phyloP scores from a whole-genome alignment of 225 moss, liverwort and hornwort genomes.

The Pseudisothecium myosuroides region DNA sequence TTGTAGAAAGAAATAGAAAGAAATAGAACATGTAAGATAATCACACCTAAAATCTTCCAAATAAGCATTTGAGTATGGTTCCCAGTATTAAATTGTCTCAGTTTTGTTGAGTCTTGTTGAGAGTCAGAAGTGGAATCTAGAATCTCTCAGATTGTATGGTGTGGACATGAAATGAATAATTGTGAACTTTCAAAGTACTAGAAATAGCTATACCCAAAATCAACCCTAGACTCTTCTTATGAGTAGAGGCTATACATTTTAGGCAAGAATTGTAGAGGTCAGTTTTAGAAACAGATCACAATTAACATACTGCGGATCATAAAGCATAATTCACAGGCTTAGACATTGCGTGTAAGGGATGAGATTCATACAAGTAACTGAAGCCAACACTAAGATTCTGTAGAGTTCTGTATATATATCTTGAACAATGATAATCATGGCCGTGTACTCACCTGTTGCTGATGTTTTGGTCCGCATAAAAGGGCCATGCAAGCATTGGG shows the following conservation, averaged over 20 bases:
- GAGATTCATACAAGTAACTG: background rate
- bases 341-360: background rate
- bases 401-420: too few species aligned
- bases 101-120: background rate
- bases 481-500: slow-evolving; percentile 31
- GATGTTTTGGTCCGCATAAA: slow-evolving; percentile 22
- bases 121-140: background rate
- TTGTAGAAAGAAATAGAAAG: background rate
- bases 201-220: background rate
- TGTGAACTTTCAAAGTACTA: background rate
- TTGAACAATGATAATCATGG: background rate
- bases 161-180: background rate
- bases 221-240: background rate
- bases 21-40: background rate
- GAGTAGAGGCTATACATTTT: background rate
- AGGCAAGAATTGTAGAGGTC: background rate
- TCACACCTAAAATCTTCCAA: background rate
- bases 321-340: background rate
- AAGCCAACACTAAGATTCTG: background rate
- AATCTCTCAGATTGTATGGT: background rate
- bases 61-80: background rate
- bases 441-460: background rate
- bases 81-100: too few species aligned
- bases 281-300: background rate
- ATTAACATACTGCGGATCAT: background rate